Evolutionary conservation across 139 green algal species (phyloP).

Genomic region (Pleodorina starrii): DNA sequence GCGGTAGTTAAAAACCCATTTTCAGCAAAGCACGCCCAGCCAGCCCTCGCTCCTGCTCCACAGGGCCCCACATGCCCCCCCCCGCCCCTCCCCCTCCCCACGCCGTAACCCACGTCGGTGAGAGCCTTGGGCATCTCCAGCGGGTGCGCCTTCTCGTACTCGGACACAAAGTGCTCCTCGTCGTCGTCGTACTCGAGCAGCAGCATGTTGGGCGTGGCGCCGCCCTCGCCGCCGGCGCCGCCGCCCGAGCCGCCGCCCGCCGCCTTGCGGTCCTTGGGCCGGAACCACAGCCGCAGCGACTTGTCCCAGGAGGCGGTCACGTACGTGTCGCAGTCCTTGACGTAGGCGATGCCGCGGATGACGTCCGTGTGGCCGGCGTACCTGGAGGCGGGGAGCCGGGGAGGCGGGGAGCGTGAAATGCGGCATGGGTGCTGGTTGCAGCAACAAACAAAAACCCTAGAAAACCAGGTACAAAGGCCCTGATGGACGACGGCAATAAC

Average conservation of each 20-base stretch:
- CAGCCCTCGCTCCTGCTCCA: too few species aligned
- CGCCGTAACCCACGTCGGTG: slow-evolving; percentile 61
- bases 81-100: too few species aligned
- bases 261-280: slow-evolving; percentile 37
- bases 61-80: too few species aligned
- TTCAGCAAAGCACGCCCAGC: too few species aligned
- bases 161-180: slow-evolving; percentile 61
- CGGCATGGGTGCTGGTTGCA: neutral
- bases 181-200: slow-evolving; percentile 61
- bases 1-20: too few species aligned
- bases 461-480: too few species aligned
- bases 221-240: slow-evolving; percentile 18
- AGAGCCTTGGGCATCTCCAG: slow-evolving; percentile 69
- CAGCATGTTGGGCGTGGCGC: slow-evolving; percentile 36
- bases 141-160: slow-evolving; percentile 73
- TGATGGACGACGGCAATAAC: too few species aligned
- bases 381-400: slow-evolving; percentile 41
- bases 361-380: slow-evolving; percentile 77
- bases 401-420: neutral
- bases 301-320: slow-evolving; percentile 71
- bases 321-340: slow-evolving; percentile 68
- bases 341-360: slow-evolving; percentile 70
- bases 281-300: slow-evolving; percentile 64
- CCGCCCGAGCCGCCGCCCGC: slow-evolving; percentile 7
- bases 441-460: too few species aligned